Evolutionary conservation across 2,329 filamentous ascomycete genomes (phyloP).

Genomic region (Trichoderma gracile): DNA sequence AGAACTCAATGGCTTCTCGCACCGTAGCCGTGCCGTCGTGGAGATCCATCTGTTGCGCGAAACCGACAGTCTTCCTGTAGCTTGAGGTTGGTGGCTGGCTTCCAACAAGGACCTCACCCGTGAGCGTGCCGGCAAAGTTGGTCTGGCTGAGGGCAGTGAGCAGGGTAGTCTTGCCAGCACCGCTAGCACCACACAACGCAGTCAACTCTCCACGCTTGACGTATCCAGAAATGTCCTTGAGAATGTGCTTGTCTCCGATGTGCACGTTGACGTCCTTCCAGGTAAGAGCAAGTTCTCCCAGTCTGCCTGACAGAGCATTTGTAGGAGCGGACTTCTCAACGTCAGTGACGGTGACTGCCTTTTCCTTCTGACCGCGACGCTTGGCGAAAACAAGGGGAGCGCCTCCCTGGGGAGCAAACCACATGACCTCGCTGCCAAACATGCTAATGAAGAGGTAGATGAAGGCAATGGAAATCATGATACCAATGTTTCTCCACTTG

Average conservation of each 20-base stretch:
- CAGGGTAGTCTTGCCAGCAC: slow-evolving; percentile 85
- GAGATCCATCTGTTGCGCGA: slow-evolving; percentile 79
- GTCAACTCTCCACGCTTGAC: slow-evolving; percentile 78
- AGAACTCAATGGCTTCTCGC: slow-evolving; percentile 64
- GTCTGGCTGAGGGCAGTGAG: slow-evolving; percentile 79
- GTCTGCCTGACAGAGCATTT: too few species aligned
- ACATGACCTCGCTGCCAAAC: slow-evolving; percentile 65
- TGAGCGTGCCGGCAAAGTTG: slow-evolving; percentile 74
- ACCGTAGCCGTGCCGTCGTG: slow-evolving; percentile 71
- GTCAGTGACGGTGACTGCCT: not conserved
- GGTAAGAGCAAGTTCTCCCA: slow-evolving; percentile 51
- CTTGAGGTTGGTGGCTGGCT: slow-evolving; percentile 68
- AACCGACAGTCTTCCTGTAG: slow-evolving; percentile 78
- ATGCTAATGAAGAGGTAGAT: slow-evolving; percentile 73
- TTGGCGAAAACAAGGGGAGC: not conserved
- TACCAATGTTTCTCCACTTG: slow-evolving; percentile 62
- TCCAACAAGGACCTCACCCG: slow-evolving; percentile 76
- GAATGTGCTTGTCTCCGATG: slow-evolving; percentile 29
- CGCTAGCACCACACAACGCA: slow-evolving; percentile 76
- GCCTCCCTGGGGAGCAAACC: slow-evolving; percentile 48
- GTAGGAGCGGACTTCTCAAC: slow-evolving; percentile 50
- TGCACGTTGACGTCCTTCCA: slow-evolving; percentile 72
- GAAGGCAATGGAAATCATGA: slow-evolving; percentile 63
- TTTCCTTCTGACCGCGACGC: not conserved
- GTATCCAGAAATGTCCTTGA: slow-evolving; percentile 71